phyloP scores from a whole-genome alignment of 495 filamentous ascomycete genomes.

The Daldinia loculata region DNA sequence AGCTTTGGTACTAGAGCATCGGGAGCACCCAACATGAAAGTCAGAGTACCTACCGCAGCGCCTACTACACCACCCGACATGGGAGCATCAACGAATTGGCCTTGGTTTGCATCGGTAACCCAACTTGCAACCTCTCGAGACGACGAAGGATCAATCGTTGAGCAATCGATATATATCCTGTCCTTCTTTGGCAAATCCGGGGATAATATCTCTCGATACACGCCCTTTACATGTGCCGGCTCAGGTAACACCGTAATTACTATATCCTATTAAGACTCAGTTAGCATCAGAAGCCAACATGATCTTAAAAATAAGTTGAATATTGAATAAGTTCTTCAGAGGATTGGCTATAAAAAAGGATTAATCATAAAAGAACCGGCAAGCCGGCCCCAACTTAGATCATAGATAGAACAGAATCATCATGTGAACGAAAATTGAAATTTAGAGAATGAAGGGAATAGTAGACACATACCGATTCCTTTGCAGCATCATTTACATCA shows the following conservation, averaged over 20 bases:
- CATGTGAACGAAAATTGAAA: conserved; percentile 44
- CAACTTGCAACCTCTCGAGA: conserved; percentile 72
- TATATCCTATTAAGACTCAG: conserved; percentile 64
- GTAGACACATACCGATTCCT: conserved; percentile 72
- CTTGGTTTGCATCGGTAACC: conserved; percentile 62
- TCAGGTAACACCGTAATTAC: conserved; percentile 84
- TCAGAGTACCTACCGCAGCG: conserved; percentile 75
- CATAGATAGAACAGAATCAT: conserved; percentile 69
- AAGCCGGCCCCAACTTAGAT: conserved; percentile 65
- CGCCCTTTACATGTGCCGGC: conserved; percentile 77
- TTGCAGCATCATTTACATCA: conserved; percentile 68
- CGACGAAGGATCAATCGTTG: conserved; percentile 84
- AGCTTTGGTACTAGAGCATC: conserved; percentile 65
- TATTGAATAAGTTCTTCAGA: conserved; percentile 57
- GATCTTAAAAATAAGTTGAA: not conserved
- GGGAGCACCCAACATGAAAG: conserved; percentile 86
- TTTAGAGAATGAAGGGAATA: not conserved
- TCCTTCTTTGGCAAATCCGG: conserved; percentile 55
- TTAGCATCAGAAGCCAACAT: conserved; percentile 29
- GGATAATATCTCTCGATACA: conserved; percentile 71
- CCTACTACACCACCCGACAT: conserved; percentile 91
- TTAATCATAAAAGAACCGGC: conserved; percentile 59
- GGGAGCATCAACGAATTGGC: conserved; percentile 79
- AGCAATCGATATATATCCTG: conserved; percentile 81
- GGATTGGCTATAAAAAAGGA: conserved; percentile 69